Evolutionary conservation across 176 grass and related monocot species (phyloP).

Genomic region (Triticum turgidum): DNA sequence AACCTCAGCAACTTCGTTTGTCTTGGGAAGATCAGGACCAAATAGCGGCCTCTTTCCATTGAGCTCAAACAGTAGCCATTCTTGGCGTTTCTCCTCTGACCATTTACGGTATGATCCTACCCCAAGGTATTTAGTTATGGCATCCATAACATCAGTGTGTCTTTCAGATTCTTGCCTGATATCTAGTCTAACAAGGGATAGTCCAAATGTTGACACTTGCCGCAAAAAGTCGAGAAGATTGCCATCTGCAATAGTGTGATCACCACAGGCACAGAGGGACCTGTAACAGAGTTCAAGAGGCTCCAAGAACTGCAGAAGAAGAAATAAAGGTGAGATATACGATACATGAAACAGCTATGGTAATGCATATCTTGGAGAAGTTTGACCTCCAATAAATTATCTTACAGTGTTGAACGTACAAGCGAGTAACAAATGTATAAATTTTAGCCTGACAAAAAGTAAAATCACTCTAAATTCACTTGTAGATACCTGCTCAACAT

Average conservation of each 20-base stretch:
- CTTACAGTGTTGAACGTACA: background rate
- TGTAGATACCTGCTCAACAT: conserved; percentile 69
- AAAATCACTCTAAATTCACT: conserved; percentile 8
- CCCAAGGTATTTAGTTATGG: conserved; percentile 66
- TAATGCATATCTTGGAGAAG: background rate
- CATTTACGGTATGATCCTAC: conserved; percentile 89
- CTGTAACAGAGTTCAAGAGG: conserved; percentile 90
- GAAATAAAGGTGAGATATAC: background rate
- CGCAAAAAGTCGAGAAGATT: conserved; percentile 91
- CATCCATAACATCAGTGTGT: conserved; percentile 87
- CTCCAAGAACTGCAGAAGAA: conserved; percentile 80
- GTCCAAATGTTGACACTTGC: conserved; percentile 92
- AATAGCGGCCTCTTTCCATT: conserved; percentile 86
- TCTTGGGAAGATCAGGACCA: conserved; percentile 74
- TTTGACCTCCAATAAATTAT: conserved; percentile 1
- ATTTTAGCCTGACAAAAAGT: conserved; percentile 1
- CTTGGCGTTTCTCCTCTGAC: conserved; percentile 86
- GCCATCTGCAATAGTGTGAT: conserved; percentile 81
- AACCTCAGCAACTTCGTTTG: conserved; percentile 87
- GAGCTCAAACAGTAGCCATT: conserved; percentile 89
- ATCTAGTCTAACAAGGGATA: conserved; percentile 91
- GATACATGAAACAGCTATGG: background rate
- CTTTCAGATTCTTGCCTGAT: conserved; percentile 95
- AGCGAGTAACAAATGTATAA: background rate
- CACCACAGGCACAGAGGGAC: conserved; percentile 84